Conservation (phyloP, 2,329 filamentous ascomycete species). For the Neonectria faginata region DNA sequence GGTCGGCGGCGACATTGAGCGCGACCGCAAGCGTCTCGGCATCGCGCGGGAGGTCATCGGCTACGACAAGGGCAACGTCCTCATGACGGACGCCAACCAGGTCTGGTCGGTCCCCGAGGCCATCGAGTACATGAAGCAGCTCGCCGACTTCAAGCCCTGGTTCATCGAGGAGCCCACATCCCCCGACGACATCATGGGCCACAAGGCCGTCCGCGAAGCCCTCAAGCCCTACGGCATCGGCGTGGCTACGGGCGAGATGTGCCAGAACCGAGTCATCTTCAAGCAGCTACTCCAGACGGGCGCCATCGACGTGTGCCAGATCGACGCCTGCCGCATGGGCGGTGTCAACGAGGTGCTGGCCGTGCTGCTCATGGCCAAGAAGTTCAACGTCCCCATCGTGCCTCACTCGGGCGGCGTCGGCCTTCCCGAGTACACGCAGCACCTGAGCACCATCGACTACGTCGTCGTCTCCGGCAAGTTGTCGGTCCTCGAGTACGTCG, state of each 20-base stretch:
- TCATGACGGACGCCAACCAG: constrained; percentile 96
- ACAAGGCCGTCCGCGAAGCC: constrained; percentile 85
- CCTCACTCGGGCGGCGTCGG: constrained; percentile 92
- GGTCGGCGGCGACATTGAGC: constrained; percentile 79
- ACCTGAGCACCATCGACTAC: constrained; percentile 92
- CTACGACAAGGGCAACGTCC: constrained; percentile 82
- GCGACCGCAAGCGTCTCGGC: constrained; percentile 75
- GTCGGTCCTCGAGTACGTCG: constrained; percentile 89
- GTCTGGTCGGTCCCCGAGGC: constrained; percentile 92
- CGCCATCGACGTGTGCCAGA: constrained; percentile 89
- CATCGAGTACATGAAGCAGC: constrained; percentile 85
- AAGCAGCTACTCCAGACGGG: constrained; percentile 87
- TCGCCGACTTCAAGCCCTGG: constrained; percentile 87
- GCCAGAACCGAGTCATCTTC: constrained; percentile 93
- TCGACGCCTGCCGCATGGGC: constrained; percentile 89
- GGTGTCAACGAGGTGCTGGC: constrained; percentile 93
- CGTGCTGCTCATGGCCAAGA: constrained; percentile 87
- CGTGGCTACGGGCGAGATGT: constrained; percentile 94
- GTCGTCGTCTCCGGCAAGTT: constrained; percentile 85
- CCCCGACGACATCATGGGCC: constrained; percentile 89
- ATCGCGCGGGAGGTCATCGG: constrained; percentile 86
- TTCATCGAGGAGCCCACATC: constrained; percentile 96
- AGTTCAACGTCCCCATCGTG: constrained; percentile 83
- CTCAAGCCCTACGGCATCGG: constrained; percentile 80
- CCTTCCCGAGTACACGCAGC: constrained; percentile 93